Conservation (phyloP, 2,329 filamentous ascomycete genomes). For the Shiraia sp. region DNA sequence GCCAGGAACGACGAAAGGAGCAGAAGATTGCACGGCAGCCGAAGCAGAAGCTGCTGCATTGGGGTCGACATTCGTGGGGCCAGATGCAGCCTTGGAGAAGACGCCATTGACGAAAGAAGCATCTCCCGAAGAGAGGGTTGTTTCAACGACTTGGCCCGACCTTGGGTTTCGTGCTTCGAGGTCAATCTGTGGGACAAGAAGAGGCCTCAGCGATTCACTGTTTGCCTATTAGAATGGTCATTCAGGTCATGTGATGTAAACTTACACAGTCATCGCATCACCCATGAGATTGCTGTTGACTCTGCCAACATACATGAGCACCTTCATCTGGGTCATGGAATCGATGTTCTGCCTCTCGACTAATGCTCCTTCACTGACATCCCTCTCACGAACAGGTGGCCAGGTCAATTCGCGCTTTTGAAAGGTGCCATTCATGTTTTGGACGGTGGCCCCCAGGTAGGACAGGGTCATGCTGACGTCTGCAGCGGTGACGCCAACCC, state of each 20-base stretch:
- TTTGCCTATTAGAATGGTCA: constrained; percentile 17
- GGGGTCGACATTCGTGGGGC: constrained; percentile 53
- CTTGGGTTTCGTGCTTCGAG: constrained; percentile 60
- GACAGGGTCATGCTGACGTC: constrained; percentile 49
- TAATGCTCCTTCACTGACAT: constrained; percentile 26
- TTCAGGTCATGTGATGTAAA: too few species aligned
- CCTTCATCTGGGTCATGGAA: constrained; percentile 54
- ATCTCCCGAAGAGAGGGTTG: constrained; percentile 70
- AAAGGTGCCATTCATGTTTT: constrained; percentile 42
- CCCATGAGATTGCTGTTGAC: constrained; percentile 63
- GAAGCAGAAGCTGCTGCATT: constrained; percentile 46
- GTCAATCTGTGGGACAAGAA: constrained; percentile 70
- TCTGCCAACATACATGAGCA: constrained; percentile 70
- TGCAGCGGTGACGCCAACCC: constrained; percentile 46
- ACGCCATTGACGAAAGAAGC: constrained; percentile 72
- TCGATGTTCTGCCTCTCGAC: constrained; percentile 33
- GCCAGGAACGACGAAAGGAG: constrained; percentile 71
- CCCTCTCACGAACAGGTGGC: constrained; percentile 26
- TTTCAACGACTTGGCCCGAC: constrained; percentile 58
- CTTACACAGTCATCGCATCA: constrained; percentile 65
- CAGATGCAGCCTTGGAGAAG: constrained; percentile 61
- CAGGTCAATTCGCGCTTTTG: constrained; percentile 35
- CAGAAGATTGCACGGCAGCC: constrained; percentile 45
- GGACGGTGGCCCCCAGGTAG: constrained; percentile 49
- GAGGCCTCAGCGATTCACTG: constrained; percentile 62